Base-by-base conservation (phyloP, 495 filamentous ascomycete species). In the Staphylotrichum longicolle region DNA sequence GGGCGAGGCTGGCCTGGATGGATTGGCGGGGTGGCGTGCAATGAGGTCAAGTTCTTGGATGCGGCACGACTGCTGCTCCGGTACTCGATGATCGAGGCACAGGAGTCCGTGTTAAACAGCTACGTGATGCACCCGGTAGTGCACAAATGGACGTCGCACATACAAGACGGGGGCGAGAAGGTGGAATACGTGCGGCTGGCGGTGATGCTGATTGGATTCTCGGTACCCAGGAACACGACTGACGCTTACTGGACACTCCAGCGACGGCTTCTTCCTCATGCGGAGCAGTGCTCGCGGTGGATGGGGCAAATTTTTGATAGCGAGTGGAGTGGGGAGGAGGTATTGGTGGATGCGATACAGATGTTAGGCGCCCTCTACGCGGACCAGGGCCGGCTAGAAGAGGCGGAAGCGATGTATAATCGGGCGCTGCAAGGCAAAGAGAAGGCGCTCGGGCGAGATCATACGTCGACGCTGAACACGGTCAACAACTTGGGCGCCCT, bases 71-170 rank as follows among this genome's bases (percentile, higher is more conserved):
- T 62, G 40, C 61, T 76, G 54, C 64, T 68, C 44, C 57, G 63
- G 57, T 71, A 69, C 59, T 74, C 68, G 20, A 69, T 74, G 55
- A 70, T 76, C 67, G 64, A 75, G 59, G 35, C 57, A 20, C 54
- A 65, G 46, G 64, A 74, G 47, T 60, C 57, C 4, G 60, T 60
- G 47, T 54, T 45, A 41, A 61, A 65, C 1, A 63, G 37, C 61
- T 67, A 72, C 63, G 59, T 62, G 55, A 74, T 73, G 50, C 70
- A 75, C 54, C 62, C 62, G 49, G 71, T 74, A 41, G 68, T 74
- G 32, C 66, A 77, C 61, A 69, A 66, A 66, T 76, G 63, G 70
- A 66, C 56, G 27, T 61, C 49, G 30, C 42, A 69, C 32, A 61
- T 66, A 35, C 58, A 66, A 51, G 62, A 62, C 61, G n/a, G 35